Base-by-base conservation (phyloP, 2,329 filamentous ascomycete species). In the Dissoconium aciculare region DNA sequence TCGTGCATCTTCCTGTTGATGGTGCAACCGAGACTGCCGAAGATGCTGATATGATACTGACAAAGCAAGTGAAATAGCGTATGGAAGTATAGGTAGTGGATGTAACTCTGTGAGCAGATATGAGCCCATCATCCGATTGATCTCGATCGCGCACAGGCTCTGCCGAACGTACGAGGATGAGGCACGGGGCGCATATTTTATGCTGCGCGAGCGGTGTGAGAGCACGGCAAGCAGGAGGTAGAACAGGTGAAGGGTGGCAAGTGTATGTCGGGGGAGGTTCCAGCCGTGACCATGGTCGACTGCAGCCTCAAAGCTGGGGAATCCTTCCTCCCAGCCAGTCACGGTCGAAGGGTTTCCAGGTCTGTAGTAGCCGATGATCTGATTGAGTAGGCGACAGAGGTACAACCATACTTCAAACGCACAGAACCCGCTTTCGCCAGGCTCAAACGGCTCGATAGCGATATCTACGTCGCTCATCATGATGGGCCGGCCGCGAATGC, bases 171-270 rank as follows among this genome's bases (percentile, higher is more conserved):
- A 64, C 1, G 66, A 69, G 4, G 62, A 51, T 4, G 60, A 63
- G 3, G 59, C 60, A 17, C 59, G 57, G 26, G 65, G 44, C 10
- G 50, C 43, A 15, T 44, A 39, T 30, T 60, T 10, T 55, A 58
- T 17, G 52, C 57, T 33, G 26, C 46, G 57, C 48, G 63, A 63
- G 25, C 67, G 64, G 46, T 68, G 66, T 3, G 67, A 69, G 2
- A 69, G 54, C 42, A 72, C 69, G 19, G 64, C 65, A 30, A 69
- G 64, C 13, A 63, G 60, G 41, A 71, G 63, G 35, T 71, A 70
- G 45, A 64, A 69, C 2, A 71, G 47, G 34, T 71, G 68, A 5
- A 71, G 49, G 4, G 68, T 55, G 10, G 57, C 54, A 46, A 55
- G 57, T 44, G 39, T 54, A 45, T 26, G 53, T 43, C 27, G 50